Base-by-base conservation (phyloP, 2,329 filamentous ascomycete genomes). In the Cladophialophora bantiana region DNA sequence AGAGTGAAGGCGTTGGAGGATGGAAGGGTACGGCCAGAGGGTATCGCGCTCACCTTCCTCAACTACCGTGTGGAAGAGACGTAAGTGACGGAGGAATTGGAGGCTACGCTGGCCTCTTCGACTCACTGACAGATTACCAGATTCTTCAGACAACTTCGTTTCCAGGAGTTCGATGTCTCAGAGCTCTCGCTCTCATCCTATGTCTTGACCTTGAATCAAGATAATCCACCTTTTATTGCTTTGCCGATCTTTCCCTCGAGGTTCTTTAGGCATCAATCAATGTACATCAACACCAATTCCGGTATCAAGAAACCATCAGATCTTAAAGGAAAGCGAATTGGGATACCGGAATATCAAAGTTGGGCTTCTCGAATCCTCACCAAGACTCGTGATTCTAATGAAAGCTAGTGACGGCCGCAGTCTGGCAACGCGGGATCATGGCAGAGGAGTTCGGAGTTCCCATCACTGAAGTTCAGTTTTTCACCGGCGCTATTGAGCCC, bases 41-140 rank as follows among this genome's bases (percentile, higher is more conserved):
- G 77, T 2, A 72, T 78, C 31, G 71, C 74, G 53, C 67, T 78
- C 31, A 76, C 74, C 62, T 78, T 75, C 70, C 71, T 77, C 35
- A 68, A 71, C 31, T 64, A 64, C 13, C 62, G 62, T 15, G 62
- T 64, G 15, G 62, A 64, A 35, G 62, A 64, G 42, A 64, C 62
- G 62, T 59, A 64, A 10, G 62, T 34, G 26, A 26, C 26, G 3
- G 26, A 3, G 26, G 26, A 26, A 26, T 3, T 26, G 26, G 26
- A 26, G 26, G 26, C 26, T 26, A 26, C 3, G 26, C 26, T 26
- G 26, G 2, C 26, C 26, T 26, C 26, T 26, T 26, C 26, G 2
- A 26, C 26, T 26, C 26, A 32, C 58, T 60, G 58, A 60, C 32
- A 36, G 6, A 15, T 18, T n/a, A 9, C 5, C 45, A 59, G 62